Base-by-base conservation (phyloP, 192 early-diverging fungal species). In the Coemansia sp. region DNA sequence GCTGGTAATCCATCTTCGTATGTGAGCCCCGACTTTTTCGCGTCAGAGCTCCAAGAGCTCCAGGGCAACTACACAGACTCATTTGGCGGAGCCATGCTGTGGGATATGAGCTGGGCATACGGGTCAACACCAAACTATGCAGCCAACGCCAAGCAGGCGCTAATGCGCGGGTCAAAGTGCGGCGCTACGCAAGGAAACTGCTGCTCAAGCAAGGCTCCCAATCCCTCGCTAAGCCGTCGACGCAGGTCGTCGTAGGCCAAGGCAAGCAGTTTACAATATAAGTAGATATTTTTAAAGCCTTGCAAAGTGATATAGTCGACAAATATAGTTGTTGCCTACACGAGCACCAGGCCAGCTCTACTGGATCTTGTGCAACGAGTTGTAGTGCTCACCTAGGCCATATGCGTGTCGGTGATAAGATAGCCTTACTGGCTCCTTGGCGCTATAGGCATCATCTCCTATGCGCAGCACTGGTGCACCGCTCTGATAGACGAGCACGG, bases 331-430 rank as follows among this genome's bases (percentile, higher is more conserved):
- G 49, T 22, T 9, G 49, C 24, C 20, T 51, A 51, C 10, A 51
- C 22, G 49, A 3, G 22, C n/a, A 6, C 22, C 49, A 16, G 15
- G 43, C 43, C 15, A 44, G 43, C 0, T 31, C 38, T 63, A 42
- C 20, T n/a, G 16, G 34, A 44, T 18, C 70, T 87, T 84, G 40
- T 72, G 71, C 57, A 96, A 73, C 18, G 94, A 96, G 73, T 99
- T 99, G 85, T 99, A 99, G 89, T 99, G 97, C 73, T 94, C 93
- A 31, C 97, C 97, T 18, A 99, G 86, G 33, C 95, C 95, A 79
- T 92, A 97, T 63, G 93, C 90, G 72, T 97, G 91, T 44, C 90
- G 88, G 75, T 99, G 96, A 67, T 94, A 97, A 69, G 93, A 93
- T 41, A 98, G 80, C 68, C 86, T 87, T 41, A 94, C 68, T 2